phyloP scores from a whole-genome alignment of 2,329 filamentous ascomycete genomes.

The Trichoderma oligosporum region DNA sequence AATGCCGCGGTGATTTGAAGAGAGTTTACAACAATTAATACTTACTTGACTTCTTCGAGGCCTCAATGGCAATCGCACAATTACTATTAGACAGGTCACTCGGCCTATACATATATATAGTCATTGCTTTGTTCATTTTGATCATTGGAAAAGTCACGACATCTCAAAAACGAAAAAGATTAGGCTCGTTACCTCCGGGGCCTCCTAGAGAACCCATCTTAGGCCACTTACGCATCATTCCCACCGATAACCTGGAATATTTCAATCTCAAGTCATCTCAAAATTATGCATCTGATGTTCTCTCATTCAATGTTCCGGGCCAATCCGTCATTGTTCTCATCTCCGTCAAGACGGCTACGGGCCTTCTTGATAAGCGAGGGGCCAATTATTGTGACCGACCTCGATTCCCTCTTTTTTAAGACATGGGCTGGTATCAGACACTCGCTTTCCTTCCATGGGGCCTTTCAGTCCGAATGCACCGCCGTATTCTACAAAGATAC shows the following conservation, averaged over 20 bases:
- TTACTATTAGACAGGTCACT: neutral
- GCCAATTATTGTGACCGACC: slow-evolving; percentile 44
- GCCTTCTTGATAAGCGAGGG: slow-evolving; percentile 45
- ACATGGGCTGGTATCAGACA: slow-evolving; percentile 46
- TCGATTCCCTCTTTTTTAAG: slow-evolving; percentile 41
- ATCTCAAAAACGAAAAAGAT: slow-evolving; percentile 5
- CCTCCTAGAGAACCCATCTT: slow-evolving; percentile 38
- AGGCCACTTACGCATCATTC: slow-evolving; percentile 44
- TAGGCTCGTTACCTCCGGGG: slow-evolving; percentile 31
- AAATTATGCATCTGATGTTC: slow-evolving; percentile 48
- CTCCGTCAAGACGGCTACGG: slow-evolving; percentile 39
- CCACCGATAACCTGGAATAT: slow-evolving; percentile 31
- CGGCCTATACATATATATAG: slow-evolving; percentile 12
- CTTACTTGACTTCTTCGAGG: neutral
- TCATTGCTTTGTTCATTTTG: slow-evolving; percentile 8
- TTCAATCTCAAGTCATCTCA: slow-evolving; percentile 31
- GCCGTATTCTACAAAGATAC: slow-evolving; percentile 41
- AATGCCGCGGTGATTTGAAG: neutral
- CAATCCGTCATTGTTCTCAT: slow-evolving; percentile 42
- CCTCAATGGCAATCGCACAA: slow-evolving; percentile 14
- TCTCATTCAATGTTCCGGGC: slow-evolving; percentile 35
- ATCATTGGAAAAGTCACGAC: slow-evolving; percentile 5
- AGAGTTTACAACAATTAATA: neutral
- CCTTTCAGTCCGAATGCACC: slow-evolving; percentile 41
- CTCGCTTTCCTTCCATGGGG: slow-evolving; percentile 45